Evolutionary conservation across 345 rosid species (phyloP), one percentile per base, ranked within the genome.

Genomic region (Clausena lansium): DNA sequence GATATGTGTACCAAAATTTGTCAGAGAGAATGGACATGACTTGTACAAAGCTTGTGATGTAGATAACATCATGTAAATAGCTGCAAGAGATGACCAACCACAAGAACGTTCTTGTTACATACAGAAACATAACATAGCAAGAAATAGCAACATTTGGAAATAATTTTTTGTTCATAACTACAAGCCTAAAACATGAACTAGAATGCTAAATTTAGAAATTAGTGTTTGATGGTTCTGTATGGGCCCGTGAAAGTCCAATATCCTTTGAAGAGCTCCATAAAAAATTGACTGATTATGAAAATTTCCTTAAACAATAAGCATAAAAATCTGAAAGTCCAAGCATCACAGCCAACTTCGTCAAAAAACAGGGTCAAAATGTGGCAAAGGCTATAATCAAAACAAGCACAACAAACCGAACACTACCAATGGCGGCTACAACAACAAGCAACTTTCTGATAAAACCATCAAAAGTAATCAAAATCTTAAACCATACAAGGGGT

Each of bases 41-140:
- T 80, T 95, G 98, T 80, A 92, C 98, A 30, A 95, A 95, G 83
- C 92, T 87, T 54, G 98, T 95, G 78, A 94, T 88, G 82, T 90
- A 94, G 81, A 94, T 88, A 62, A 91, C 82, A 73, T 94, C 98
- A 38, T 92, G 95, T 58, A 94, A 82, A 76, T 93, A 93, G 78
- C 97, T 91, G 90, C 81, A 81, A 84, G 7, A 74, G 68, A 81
- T 5, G 62, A 69, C 50, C 65, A 33, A 74, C 28, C 7, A 20
- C 74, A 38, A 74, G 78, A 24, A 9, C n/a, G 55, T 14, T 67
- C 67, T 5, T 4, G 3, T 47, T 33, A 54, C 8, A 65, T 4
- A 30, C 11, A 47, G 9, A 17, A 20, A 1, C 17, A 66, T 1
- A 64, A 5, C 9, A 45, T 61, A 70, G 1, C 24, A 72, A 45